phyloP scores from a whole-genome alignment of 169 alveolate genomes.

The Plasmodium knowlesi region DNA sequence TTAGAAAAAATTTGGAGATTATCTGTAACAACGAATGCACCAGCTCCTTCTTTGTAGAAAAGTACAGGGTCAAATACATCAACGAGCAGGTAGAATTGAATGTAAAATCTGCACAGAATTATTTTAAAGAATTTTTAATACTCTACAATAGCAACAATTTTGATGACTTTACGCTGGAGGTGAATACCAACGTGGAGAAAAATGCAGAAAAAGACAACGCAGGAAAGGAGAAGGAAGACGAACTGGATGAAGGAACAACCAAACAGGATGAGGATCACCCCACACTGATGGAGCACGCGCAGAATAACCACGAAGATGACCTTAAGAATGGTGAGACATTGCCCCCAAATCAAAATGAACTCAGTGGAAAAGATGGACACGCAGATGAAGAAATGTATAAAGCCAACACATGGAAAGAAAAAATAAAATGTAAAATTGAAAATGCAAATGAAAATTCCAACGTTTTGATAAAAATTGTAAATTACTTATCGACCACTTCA shows the following conservation, averaged over 20 bases:
- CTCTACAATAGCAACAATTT: constrained; percentile 53
- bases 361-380: background rate
- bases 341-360: background rate
- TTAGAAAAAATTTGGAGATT: constrained; percentile 36
- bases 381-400: constrained; percentile 2
- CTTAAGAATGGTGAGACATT: background rate
- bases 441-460: constrained; percentile 51
- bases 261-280: background rate
- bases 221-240: background rate
- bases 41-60: constrained; percentile 64
- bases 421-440: constrained; percentile 70
- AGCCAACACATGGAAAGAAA: constrained; percentile 50
- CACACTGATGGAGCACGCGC: background rate
- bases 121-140: constrained; percentile 58
- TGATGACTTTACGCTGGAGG: constrained; percentile 55
- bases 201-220: background rate
- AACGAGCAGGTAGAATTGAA: constrained; percentile 52
- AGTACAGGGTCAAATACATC: constrained; percentile 54
- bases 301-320: background rate
- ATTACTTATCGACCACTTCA: constrained; percentile 17
- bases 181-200: constrained; percentile 38
- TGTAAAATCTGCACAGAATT: constrained; percentile 47
- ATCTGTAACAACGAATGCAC: constrained; percentile 73
- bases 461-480: constrained; percentile 40
- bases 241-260: background rate